These are phyloP conservation scores for Aureobasidium namibiae DNA, from an alignment of 2,329 filamentous ascomycete genomes.

Conservation along the genomic window DNA sequence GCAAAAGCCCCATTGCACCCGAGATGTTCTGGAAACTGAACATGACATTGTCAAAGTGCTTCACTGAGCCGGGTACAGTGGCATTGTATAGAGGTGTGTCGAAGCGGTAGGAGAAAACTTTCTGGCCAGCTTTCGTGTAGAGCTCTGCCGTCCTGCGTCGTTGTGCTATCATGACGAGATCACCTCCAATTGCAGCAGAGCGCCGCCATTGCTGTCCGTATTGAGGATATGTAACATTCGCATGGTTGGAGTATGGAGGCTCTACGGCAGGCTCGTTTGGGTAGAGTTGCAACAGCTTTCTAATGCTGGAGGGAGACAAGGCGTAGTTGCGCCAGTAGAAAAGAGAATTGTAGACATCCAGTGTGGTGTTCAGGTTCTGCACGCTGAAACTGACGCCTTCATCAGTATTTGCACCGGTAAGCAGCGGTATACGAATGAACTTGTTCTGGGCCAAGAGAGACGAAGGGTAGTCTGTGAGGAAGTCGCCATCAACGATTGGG, in stretches of 20 bases:
- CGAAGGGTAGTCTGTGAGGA: slow-evolving; percentile 42
- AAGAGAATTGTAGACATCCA: slow-evolving; percentile 36
- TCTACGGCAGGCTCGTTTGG: slow-evolving; percentile 41
- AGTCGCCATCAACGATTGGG: slow-evolving; percentile 38
- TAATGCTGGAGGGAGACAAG: slow-evolving; percentile 37
- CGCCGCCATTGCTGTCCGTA: slow-evolving; percentile 36
- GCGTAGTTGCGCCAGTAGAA: slow-evolving; percentile 40
- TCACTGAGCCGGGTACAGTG: slow-evolving; percentile 33
- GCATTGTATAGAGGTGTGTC: slow-evolving; percentile 40
- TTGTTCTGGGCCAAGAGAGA: slow-evolving; percentile 35
- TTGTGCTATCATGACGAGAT: slow-evolving; percentile 42
- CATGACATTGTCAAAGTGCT: slow-evolving; percentile 44
- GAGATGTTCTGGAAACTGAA: slow-evolving; percentile 46
- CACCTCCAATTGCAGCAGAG: slow-evolving; percentile 38
- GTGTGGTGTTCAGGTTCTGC: slow-evolving; percentile 32
- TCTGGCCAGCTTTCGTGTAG: slow-evolving; percentile 25
- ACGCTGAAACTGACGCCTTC: slow-evolving; percentile 39
- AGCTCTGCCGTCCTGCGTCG: slow-evolving; percentile 39
- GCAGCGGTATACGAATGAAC: slow-evolving; percentile 37
- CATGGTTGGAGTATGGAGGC: slow-evolving; percentile 32
- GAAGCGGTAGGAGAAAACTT: slow-evolving; percentile 44
- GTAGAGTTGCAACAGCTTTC: slow-evolving; percentile 39
- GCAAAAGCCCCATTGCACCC: slow-evolving; percentile 39
- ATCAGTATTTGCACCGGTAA: slow-evolving; percentile 44
- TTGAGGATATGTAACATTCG: slow-evolving; percentile 20